phyloP scores from a whole-genome alignment of 495 filamentous ascomycete genomes.

The Astrothelium macrocarpum region DNA sequence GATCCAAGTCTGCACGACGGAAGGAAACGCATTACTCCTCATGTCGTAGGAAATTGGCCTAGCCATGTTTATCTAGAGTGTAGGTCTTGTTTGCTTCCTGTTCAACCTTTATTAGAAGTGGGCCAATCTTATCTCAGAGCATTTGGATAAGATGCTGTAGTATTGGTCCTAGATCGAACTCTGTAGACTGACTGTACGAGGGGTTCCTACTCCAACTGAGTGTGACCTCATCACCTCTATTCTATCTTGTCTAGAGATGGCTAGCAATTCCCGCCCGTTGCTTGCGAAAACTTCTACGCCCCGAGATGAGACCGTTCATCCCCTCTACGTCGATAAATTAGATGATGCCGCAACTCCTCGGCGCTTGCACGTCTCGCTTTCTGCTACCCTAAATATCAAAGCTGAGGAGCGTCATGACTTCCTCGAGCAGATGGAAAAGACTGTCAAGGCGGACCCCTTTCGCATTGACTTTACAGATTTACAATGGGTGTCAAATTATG shows the following conservation, averaged over 20 bases:
- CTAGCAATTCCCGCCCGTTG: background rate
- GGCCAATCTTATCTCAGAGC: background rate
- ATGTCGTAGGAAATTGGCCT: conserved; percentile 85
- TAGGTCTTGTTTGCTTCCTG: conserved; percentile 35
- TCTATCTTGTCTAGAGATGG: background rate
- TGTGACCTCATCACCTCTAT: background rate
- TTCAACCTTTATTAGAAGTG: background rate
- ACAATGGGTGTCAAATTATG: conserved; percentile 63
- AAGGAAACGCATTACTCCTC: conserved; percentile 67
- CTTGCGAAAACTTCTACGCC: background rate
- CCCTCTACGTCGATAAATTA: conserved; percentile 51
- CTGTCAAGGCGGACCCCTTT: conserved; percentile 40
- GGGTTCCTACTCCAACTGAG: conserved; percentile 4
- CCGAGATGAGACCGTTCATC: background rate
- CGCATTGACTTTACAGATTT: conserved; percentile 36
- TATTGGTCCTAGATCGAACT: conserved; percentile 16
- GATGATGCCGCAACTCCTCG: conserved; percentile 69
- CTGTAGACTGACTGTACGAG: conserved; percentile 11
- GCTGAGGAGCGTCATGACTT: conserved; percentile 59
- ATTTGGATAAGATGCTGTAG: background rate
- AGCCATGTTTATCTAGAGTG: conserved; percentile 91
- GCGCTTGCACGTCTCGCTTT: conserved; percentile 85
- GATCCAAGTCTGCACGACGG: conserved; percentile 79
- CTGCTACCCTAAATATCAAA: conserved; percentile 57
- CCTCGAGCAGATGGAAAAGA: conserved; percentile 34